Base-by-base conservation (phyloP, 495 filamentous ascomycete species). In the Neurospora discreta region DNA sequence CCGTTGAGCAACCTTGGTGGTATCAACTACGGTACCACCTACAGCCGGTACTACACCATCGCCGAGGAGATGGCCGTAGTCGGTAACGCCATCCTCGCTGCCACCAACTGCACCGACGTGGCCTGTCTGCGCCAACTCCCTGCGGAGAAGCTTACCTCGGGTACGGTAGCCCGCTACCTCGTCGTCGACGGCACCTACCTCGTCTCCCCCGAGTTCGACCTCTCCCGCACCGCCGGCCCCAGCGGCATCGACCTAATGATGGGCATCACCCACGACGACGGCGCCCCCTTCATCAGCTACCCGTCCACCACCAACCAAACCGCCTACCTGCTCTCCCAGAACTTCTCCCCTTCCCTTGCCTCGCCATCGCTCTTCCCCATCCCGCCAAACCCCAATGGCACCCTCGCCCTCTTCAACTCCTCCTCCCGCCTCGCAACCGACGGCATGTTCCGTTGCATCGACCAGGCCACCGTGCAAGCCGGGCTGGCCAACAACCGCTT, bases 251-350 rank as follows among this genome's bases (percentile, higher is more conserved):
- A 75, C 36, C 74, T 86, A 4, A 78, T 87, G 78, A 84, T 85
- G 78, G 85, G 85, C 42, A 79, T 78, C 33, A 85, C 82, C 70
- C 80, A 77, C 69, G 83, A 87, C 77, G 86, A 88, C 73, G 85
- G 84, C 52, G 82, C 77, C 0, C 78, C 85, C 26, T 82, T 86
- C 70, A 83, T 84, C 71, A 76, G 69, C 70, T 87, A 77, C 74
- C 81, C 84, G 1, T 68, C 67, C 9, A 81, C 77, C 20, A 74
- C 80, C 38, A 76, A 82, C 75, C 43, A 78, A 41, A 65, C 80
- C 2, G 73, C 75, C 11, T 83, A 83, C 74, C 78, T 84, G 43
- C 68, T 75, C n/a, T 79, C 83, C 0, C 78, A 79, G 33, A 80
- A 81, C 65, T 82, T 82, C 71, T 73, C 80, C 10, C 71, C 80